Evolutionary conservation across 768 basidiomycete species (phyloP).

Genomic region (Lactifluus volemus): DNA sequence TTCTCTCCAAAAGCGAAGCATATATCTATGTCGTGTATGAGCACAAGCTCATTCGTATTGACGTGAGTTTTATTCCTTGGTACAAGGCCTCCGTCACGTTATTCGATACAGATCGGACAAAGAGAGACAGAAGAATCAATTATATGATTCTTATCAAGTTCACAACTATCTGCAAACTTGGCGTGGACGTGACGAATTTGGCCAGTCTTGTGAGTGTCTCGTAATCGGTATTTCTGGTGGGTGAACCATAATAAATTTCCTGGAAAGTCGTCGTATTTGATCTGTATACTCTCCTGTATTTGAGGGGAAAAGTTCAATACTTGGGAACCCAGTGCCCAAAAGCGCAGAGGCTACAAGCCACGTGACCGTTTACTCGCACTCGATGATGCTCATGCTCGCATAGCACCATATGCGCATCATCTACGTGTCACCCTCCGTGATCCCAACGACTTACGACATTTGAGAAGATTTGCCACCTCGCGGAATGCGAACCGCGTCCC

Average conservation of each 20-base stretch:
- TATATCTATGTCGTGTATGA: constrained; percentile 58
- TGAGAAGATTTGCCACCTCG: constrained; percentile 40
- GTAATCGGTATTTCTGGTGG: not conserved
- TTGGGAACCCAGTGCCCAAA: constrained; percentile 32
- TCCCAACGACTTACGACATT: constrained; percentile 44
- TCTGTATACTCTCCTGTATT: constrained; percentile 40
- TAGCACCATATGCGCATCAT: constrained; percentile 66
- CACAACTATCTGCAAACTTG: constrained; percentile 9
- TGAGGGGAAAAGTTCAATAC: constrained; percentile 52
- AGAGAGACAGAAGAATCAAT: constrained; percentile 1
- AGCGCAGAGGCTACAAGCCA: constrained; percentile 26
- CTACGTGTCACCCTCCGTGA: constrained; percentile 53
- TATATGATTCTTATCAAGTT: constrained; percentile 6
- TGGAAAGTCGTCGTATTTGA: constrained; percentile 6
- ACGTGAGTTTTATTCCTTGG: constrained; percentile 32
- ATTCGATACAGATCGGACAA: not conserved
- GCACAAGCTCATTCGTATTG: constrained; percentile 54
- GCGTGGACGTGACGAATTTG: not conserved
- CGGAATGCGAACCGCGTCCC: constrained; percentile 31
- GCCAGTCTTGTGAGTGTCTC: not conserved
- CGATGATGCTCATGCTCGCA: constrained; percentile 43
- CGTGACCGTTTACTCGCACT: constrained; percentile 52
- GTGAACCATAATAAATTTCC: not conserved
- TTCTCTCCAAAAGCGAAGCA: constrained; percentile 36
- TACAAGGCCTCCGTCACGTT: not conserved